Conservation (phyloP, 352 stramenopile genomes). For the Phytopythium oedochilum region DNA sequence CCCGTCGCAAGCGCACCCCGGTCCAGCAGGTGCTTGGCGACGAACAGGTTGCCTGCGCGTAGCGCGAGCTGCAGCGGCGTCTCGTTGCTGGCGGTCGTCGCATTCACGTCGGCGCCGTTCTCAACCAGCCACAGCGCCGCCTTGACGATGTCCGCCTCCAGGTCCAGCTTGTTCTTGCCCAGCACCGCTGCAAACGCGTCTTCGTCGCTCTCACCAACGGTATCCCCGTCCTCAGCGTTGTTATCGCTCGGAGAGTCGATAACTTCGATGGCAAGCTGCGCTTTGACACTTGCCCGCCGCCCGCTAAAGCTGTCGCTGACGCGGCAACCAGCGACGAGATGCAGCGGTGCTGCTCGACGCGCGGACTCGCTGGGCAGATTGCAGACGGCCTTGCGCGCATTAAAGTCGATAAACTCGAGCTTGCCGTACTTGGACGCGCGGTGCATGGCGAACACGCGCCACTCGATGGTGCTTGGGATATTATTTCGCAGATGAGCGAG, state of each 20-base stretch:
- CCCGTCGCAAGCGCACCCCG: slow-evolving; percentile 37
- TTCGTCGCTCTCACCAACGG: slow-evolving; percentile 9
- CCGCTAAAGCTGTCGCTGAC: not conserved
- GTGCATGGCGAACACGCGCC: slow-evolving; percentile 79
- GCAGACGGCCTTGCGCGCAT: slow-evolving; percentile 36
- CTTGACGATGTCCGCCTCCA: slow-evolving; percentile 53
- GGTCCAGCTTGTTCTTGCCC: slow-evolving; percentile 33
- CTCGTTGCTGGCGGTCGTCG: slow-evolving; percentile 34
- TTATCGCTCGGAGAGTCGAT: not conserved
- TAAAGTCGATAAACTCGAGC: slow-evolving; percentile 68
- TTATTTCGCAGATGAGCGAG: slow-evolving; percentile 77
- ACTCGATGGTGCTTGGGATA: slow-evolving; percentile 68
- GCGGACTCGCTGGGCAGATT: slow-evolving; percentile 20
- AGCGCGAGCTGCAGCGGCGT: slow-evolving; percentile 57
- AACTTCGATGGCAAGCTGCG: slow-evolving; percentile 10
- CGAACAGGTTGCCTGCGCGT: slow-evolving; percentile 34
- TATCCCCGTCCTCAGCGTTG: slow-evolving; percentile 21
- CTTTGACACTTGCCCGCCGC: slow-evolving; percentile 6
- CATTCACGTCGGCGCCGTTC: slow-evolving; percentile 65
- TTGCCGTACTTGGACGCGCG: slow-evolving; percentile 44
- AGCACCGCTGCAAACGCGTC: not conserved
- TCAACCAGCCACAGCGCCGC: slow-evolving; percentile 72
- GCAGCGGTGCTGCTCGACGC: slow-evolving; percentile 51
- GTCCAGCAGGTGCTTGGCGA: slow-evolving; percentile 55
- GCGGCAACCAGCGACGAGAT: slow-evolving; percentile 46